A percentile compares a stretch with the other conserved stretches of the same genome.
Conservation (phyloP, 2,329 filamentous ascomycete species). For the Sporothrix dimorphospora region DNA sequence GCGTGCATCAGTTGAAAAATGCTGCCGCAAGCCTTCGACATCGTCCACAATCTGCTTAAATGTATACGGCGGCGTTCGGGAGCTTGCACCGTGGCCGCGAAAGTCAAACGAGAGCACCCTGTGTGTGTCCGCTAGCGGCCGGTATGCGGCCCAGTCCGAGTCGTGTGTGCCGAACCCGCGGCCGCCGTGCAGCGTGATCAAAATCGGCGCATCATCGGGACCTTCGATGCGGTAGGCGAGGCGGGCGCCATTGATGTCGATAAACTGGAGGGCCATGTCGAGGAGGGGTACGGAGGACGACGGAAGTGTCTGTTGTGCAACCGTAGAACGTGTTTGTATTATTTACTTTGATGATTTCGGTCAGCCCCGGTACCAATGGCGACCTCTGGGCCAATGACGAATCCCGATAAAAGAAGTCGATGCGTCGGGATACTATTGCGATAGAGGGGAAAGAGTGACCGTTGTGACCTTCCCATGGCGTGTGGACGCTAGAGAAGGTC, state of each 20-base stretch:
- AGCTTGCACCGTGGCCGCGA: conserved; percentile 44
- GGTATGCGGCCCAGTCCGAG: conserved; percentile 42
- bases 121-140: conserved; percentile 37
- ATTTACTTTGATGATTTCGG: background rate
- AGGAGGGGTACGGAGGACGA: background rate
- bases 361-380: background rate
- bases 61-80: conserved; percentile 42
- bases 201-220: conserved; percentile 39
- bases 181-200: conserved; percentile 46
- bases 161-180: conserved; percentile 43
- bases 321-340: background rate
- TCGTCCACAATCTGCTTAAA: conserved; percentile 46
- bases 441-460: background rate
- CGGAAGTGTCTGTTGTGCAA: background rate
- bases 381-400: background rate
- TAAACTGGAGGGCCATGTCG: conserved; percentile 33
- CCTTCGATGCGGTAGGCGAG: conserved; percentile 42
- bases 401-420: background rate
- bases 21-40: conserved; percentile 41
- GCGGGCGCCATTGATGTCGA: conserved; percentile 42
- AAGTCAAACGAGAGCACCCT: conserved; percentile 45
- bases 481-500: background rate
- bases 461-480: background rate
- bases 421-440: background rate
- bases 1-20: conserved; percentile 35